Evolutionary conservation across 192 early-diverging fungal species (phyloP), one percentile per base, ranked within the genome.

Genomic region (Entomortierella lignicola): DNA sequence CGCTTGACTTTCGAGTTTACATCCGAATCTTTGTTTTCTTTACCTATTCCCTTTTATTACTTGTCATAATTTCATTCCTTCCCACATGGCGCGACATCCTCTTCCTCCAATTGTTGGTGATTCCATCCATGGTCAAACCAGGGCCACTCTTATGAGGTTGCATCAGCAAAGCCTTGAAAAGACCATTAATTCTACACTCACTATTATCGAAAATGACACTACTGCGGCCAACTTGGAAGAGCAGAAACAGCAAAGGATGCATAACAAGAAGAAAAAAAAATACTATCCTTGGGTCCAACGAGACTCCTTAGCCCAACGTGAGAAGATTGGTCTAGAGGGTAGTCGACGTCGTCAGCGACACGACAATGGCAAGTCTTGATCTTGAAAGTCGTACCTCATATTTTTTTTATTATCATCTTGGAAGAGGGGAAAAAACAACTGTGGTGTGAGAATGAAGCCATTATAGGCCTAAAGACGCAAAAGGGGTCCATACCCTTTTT

Each of bases 321-420:
- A 82, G 34, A 77, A 77, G 37, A 72, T 86, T 53, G 87, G 87
- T 21, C 82, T 71, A 23, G 84, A 85, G 44, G 85, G 84, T 25
- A 84, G 81, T 48, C 63, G 84, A 60, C 68, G 85, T 20, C 64
- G 84, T 8, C 80, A 89, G 43, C 77, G 87, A 66, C 80, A 82
- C 63, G 81, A 84, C 62, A 89, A 89, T 63, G 86, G 87, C 85
- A 85, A 86, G 84, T 68, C 34, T 37, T 37, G 34, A 10, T 37
- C 34, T 37, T 37, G 34, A 37, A 7, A 37, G 34, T 37, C 34
- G 48, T 17, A 59, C 34, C 29, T 41, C 25, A 26, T 17, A 23
- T 23, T 50, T 50, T 23, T 50, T 15, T 23, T 23, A 50, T 50
- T 17, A 50, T 50, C 48, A 50, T 50, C 17, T 50, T 21, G 15